Base-by-base conservation (phyloP, 441 rosid species). In the Croton setiger region DNA sequence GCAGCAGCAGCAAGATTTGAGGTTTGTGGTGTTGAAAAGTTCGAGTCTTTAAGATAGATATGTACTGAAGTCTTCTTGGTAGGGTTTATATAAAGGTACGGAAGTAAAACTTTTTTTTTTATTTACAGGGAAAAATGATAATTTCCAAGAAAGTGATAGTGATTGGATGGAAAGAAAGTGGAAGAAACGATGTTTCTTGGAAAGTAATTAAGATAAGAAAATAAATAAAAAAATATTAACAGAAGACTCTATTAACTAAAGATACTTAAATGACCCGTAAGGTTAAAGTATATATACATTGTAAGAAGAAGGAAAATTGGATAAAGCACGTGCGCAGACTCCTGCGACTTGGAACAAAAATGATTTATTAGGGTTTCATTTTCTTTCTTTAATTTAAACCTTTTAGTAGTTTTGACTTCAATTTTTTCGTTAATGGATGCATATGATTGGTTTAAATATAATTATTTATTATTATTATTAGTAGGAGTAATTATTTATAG, bases 211-310 rank as follows among this genome's bases (percentile, higher is more conserved):
- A 41, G 69, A 54, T 20, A 21, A 3, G 12, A 12, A 52, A 13
- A 11, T 4, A 17, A 41, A 3, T 69, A 35, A 5, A 5, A 3
- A 4, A 10, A 27, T 31, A 7, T n/a, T n/a, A 58, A 69, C 11
- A 35, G 74, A 75, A 66, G 80, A 41, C 71, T 71, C 75, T 63
- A 18, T 7, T 9, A 11, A 27, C 11, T 4, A 0, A 17, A 23
- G 51, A n/a, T 65, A 17, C 73, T 76, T 71, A 11, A 44, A 68
- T 64, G 82, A 68, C 78, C 80, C 82, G 82, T 17, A 73, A 78
- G n/a, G n/a, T n/a, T n/a, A n/a, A n/a, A n/a, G n/a, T n/a, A n/a
- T n/a, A 60, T 67, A 6, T 18, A 47, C 75, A 66, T 13, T 69
- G 69, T 14, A 31, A 60, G 45, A 0, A 37, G 21, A 27, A 31